These are phyloP conservation scores for Carex kokanica DNA, from an alignment of 176 grass and related monocot genomes.

Conservation along the genomic window DNA sequence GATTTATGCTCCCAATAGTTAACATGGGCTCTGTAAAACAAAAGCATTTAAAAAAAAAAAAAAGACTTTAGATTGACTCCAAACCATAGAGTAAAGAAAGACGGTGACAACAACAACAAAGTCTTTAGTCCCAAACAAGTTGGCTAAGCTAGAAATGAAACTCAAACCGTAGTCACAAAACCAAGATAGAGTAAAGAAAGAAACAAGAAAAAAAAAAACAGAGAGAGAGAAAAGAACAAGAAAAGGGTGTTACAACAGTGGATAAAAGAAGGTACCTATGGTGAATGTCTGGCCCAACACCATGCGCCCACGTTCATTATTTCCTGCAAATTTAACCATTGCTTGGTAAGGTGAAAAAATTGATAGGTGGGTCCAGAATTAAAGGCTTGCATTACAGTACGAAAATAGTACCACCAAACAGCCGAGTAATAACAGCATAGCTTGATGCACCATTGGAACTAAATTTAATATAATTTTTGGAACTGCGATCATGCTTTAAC, in stretches of 20 bases:
- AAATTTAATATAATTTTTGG: background rate
- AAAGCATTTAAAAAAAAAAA: background rate
- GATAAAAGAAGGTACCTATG: constrained; percentile 55
- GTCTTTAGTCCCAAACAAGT: no score
- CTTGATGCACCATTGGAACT: background rate
- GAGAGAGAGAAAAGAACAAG: no score
- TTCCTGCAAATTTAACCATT: constrained; percentile 60
- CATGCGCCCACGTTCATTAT: constrained; percentile 72
- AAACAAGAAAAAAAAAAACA: no score
- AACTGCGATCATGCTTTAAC: background rate
- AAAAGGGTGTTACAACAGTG: background rate
- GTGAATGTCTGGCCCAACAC: constrained; percentile 90
- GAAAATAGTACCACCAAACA: background rate
- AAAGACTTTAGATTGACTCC: background rate
- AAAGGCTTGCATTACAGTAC: background rate
- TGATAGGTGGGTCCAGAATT: background rate
- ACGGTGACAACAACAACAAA: no score
- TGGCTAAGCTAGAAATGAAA: no score
- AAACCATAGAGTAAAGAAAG: background rate
- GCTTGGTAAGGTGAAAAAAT: background rate
- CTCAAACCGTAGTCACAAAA: no score
- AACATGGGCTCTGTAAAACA: constrained; percentile 76
- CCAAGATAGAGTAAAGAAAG: background rate
- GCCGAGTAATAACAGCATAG: background rate
- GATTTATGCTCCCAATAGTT: constrained; percentile 69